Evolutionary conservation across 2,329 filamentous ascomycete genomes (phyloP), one percentile per base, ranked within the genome.

Genomic region (Sarocladiaceae sp.): DNA sequence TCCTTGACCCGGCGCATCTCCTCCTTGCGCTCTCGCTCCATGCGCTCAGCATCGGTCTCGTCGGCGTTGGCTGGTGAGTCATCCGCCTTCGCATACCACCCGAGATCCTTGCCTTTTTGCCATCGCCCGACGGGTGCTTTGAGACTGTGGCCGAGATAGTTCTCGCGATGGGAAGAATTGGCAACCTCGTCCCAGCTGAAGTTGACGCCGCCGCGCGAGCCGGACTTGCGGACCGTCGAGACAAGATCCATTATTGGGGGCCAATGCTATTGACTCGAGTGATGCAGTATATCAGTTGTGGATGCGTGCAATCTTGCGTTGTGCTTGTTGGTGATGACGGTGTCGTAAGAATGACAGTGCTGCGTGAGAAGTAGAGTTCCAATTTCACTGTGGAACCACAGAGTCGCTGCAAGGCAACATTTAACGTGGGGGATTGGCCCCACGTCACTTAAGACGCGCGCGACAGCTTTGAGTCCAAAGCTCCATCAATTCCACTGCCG

Each of bases 101-200:
- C 73, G 7, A 83, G 66, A 45, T 81, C 77, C 48, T 80, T 82
- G 6, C 84, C 82, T 59, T 91, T 82, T 57, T 93, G 87, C 90
- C 90, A 96, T 52, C 90, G 84, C 6, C 90, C 90, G 3, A 95
- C 89, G 0, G 90, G 88, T 0, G 90, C 90, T 73, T 91, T 95
- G 47, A 96, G 68, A 47, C 86, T 93, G 68, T 96, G 90, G 43
- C 90, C 90, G 6, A 96, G 83, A 63, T 81, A 83, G 57, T 83
- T 95, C 65, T 98, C 90, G 63, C 93, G 89, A 58, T 95, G 90
- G 18, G 77, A 70, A 41, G 89, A 94, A 52, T 74, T 81, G 61
- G 91, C 84, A 59, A 98, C 91, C 54, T 96, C 89, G 52, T 91
- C 86, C 93, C 93, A 97, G 67, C 83, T 90, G 71, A 98, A 98